These are phyloP conservation scores for Kwoniella sp. DNA, from an alignment of 768 basidiomycete species.

Conservation along the genomic window DNA sequence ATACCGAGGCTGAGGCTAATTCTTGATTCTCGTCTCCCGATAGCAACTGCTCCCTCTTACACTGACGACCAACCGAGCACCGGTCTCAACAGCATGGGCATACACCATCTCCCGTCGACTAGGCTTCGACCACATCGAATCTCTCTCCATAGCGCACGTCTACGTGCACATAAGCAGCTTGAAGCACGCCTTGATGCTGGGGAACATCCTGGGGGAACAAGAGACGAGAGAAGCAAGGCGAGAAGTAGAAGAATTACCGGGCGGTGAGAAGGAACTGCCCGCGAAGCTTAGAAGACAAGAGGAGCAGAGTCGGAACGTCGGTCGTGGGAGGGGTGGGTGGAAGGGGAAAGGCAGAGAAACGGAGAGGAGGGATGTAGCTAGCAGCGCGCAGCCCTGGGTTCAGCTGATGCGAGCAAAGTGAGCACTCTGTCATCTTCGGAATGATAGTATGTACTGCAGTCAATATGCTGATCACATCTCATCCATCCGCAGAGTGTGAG, in stretches of 20 bases:
- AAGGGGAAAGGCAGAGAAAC: slow-evolving; percentile 24
- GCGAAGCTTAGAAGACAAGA: slow-evolving; percentile 18
- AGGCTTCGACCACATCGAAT: slow-evolving; percentile 85
- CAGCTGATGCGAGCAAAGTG: slow-evolving; percentile 68
- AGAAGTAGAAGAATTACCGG: slow-evolving; percentile 49
- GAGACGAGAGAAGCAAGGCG: slow-evolving; percentile 66
- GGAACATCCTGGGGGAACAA: slow-evolving; percentile 67
- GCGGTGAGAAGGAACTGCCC: slow-evolving; percentile 14
- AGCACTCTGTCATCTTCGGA: slow-evolving; percentile 14
- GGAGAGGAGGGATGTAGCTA: slow-evolving; percentile 29
- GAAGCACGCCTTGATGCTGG: slow-evolving; percentile 79
- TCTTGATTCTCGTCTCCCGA: neutral
- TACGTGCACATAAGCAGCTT: slow-evolving; percentile 93
- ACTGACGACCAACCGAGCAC: slow-evolving; percentile 82
- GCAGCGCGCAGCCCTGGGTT: slow-evolving; percentile 56
- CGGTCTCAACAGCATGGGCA: slow-evolving; percentile 93
- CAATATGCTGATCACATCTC: slow-evolving; percentile 1
- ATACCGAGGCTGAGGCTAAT: too few relatives aligned
- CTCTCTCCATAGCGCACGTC: slow-evolving; percentile 87
- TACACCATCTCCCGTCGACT: slow-evolving; percentile 80
- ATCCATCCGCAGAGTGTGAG: slow-evolving; percentile 58
- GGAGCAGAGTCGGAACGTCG: slow-evolving; percentile 13
- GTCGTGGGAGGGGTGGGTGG: slow-evolving; percentile 10
- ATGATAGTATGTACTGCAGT: too few relatives aligned
- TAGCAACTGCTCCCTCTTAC: slow-evolving; percentile 62